Evolutionary conservation across 2,329 filamentous ascomycete species (phyloP), one percentile per base, ranked within the genome.

Genomic region (Calonectria pauciramosa): DNA sequence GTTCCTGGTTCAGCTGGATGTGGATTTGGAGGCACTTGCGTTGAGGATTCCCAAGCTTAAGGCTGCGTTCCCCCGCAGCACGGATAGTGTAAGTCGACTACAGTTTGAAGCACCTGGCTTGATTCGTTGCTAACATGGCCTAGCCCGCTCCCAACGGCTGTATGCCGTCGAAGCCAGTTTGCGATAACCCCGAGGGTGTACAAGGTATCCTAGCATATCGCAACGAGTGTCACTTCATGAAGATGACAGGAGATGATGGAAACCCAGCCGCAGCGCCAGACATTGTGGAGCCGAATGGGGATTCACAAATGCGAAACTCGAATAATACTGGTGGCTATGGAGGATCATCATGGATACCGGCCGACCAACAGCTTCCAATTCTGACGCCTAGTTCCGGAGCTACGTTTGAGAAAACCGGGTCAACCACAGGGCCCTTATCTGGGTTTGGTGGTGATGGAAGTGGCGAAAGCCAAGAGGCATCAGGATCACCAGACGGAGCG

Each of bases 1-100:
- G 0, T 99, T 99, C 86, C 87, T 99, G 44, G 95, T 97, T 4
- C 97, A 99, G 83, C 88, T 99, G 7, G 96, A 99, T 78, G 94
- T 98, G 20, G 97, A 99, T 81, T 89, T 99, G 5, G 95, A 97
- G 83, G 93, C 92, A 14, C 88, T 95, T 32, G 92, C 92, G 16
- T 85, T 92, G 75, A 89, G 90, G 78, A 92, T 91, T 77, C 91
- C 89, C 11, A 91, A 89, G 75, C 86, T 92, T 26, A 89, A 87
- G 77, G 84, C 87, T 32, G 88, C 89, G 1, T 91, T 92, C 64
- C 86, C 89, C n/a, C 88, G 90, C 60, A 88, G 86, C 70, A 86
- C 82, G 32, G 88, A 91, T 59, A 89, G 85, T 54, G 90, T 91
- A 86, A 80, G 89, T 88, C 56, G 41, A 28, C 32, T 32, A 34